phyloP scores from a whole-genome alignment of 2,329 filamentous ascomycete genomes.

The Aphanocladium album region DNA sequence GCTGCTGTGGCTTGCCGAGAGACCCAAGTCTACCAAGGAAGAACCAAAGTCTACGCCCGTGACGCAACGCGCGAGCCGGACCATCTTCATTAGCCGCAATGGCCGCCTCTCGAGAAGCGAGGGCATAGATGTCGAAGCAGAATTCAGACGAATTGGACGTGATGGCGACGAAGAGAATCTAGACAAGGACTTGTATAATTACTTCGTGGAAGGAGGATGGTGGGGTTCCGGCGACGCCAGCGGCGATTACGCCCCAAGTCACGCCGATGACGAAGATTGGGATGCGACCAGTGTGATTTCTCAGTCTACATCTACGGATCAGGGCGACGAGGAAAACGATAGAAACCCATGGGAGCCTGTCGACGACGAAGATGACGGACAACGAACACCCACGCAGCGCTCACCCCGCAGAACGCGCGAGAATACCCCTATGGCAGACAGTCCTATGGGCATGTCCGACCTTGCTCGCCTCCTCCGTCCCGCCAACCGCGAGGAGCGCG shows the following conservation, averaged over 20 bases:
- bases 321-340: conserved; percentile 27
- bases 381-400: conserved; percentile 69
- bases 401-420: conserved; percentile 46
- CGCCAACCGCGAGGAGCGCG: conserved; percentile 66
- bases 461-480: conserved; percentile 81
- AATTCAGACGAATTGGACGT: conserved; percentile 57
- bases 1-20: conserved; percentile 50
- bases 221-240: conserved; percentile 81
- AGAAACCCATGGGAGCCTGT: conserved; percentile 26
- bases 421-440: conserved; percentile 55
- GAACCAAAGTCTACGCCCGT: conserved; percentile 8
- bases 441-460: conserved; percentile 59
- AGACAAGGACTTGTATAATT: conserved; percentile 70
- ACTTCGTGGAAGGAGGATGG: conserved; percentile 79
- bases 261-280: conserved; percentile 51
- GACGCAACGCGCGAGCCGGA: conserved; percentile 11
- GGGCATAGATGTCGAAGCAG: conserved; percentile 73
- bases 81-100: conserved; percentile 35
- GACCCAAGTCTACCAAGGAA: conserved; percentile 27
- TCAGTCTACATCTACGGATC: conserved; percentile 25
- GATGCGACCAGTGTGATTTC: conserved; percentile 82
- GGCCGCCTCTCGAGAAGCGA: conserved; percentile 54
- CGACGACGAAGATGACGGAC: conserved; percentile 45
- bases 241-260: conserved; percentile 63
- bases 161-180: conserved; percentile 58